phyloP scores from a whole-genome alignment of 2,329 filamentous ascomycete species.

The Eutypa lata region DNA sequence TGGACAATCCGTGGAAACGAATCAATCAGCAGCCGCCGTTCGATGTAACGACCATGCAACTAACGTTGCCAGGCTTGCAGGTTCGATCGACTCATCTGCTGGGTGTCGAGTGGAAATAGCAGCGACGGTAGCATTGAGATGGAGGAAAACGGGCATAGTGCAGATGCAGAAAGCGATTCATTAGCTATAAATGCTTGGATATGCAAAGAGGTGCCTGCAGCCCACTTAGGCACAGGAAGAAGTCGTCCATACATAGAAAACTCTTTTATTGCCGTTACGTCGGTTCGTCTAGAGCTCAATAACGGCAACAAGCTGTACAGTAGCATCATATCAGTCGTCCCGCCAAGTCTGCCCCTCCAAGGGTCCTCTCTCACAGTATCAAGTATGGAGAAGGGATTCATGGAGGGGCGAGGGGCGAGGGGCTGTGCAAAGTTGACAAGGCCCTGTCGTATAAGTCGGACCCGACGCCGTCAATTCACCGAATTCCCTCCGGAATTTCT shows the following conservation, averaged over 20 bases:
- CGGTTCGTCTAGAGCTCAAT: neutral
- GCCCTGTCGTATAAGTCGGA: constrained; percentile 8
- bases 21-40: constrained; percentile 2
- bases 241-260: constrained; percentile 11
- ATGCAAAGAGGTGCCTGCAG: constrained; percentile 19
- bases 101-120: constrained; percentile 21
- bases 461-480: constrained; percentile 18
- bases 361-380: constrained; percentile 2
- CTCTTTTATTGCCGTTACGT: constrained; percentile 1
- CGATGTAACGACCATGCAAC: constrained; percentile 8
- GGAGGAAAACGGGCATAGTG: constrained; percentile 15
- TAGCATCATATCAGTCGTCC: neutral
- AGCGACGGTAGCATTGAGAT: constrained; percentile 10
- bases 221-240: constrained; percentile 5
- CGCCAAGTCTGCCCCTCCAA: constrained; percentile 14
- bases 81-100: constrained; percentile 17
- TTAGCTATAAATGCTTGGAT: constrained; percentile 11
- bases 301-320: neutral
- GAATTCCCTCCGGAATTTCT: constrained; percentile 15
- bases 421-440: constrained; percentile 10
- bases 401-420: constrained; percentile 8
- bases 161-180: constrained; percentile 17
- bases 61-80: constrained; percentile 1
- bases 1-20: neutral
- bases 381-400: constrained; percentile 5